Evolutionary conservation across 257 asterid genomes (phyloP).

Genomic region (Ballota nigra): DNA sequence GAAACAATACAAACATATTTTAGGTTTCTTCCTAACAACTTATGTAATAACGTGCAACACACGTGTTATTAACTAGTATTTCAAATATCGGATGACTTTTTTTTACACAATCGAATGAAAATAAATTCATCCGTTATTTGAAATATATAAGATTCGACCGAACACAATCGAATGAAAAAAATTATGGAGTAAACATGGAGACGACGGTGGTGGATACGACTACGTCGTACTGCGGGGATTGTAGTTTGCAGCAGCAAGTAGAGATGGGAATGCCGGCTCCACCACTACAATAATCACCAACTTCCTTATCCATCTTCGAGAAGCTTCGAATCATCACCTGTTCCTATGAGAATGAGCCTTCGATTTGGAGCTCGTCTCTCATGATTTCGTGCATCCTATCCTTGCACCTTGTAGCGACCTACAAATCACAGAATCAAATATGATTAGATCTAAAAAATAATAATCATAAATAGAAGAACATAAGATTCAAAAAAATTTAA

Average conservation of each 20-base stretch:
- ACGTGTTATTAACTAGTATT: no score
- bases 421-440: background rate
- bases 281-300: conserved; percentile 37
- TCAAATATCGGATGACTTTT: no score
- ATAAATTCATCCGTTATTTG: no score
- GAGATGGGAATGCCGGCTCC: conserved; percentile 25
- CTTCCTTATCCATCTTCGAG: conserved; percentile 74
- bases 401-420: conserved; percentile 84
- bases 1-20: no score
- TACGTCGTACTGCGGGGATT: conserved; percentile 86
- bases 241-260: conserved; percentile 80
- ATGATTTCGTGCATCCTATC: conserved; percentile 94
- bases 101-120: no score
- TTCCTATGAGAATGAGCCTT: conserved; percentile 52
- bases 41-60: no score
- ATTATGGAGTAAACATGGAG: conserved; percentile 67
- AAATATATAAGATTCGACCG: no score
- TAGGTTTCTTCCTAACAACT: no score
- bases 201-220: conserved; percentile 98
- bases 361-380: conserved; percentile 44
- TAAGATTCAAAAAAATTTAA: background rate
- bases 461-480: background rate
- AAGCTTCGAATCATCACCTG: conserved; percentile 54
- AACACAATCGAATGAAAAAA: no score
- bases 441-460: no score